Evolutionary conservation across 495 filamentous ascomycete species (phyloP).

Genomic region (Penicillium atrosanguineum): DNA sequence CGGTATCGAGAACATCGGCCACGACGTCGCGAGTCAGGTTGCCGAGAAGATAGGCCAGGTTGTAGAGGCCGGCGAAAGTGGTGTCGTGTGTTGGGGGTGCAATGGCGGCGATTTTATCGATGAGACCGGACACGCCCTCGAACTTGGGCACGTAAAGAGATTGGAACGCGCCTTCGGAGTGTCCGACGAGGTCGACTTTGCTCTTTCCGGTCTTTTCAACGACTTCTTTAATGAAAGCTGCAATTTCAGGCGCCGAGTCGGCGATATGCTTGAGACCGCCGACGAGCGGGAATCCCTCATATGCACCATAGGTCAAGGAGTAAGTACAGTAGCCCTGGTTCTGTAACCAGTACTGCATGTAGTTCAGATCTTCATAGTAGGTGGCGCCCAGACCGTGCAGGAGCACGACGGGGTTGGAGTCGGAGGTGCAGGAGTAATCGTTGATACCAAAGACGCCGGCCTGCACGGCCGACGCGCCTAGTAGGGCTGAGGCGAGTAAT

Average conservation of each 20-base stretch:
- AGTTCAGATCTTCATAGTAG: slow-evolving; percentile 52
- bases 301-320: slow-evolving; percentile 50
- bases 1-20: slow-evolving; percentile 28
- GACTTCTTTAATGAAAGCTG: slow-evolving; percentile 46
- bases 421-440: slow-evolving; percentile 40
- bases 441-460: slow-evolving; percentile 27
- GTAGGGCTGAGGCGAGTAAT: slow-evolving; percentile 12
- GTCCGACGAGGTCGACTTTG: slow-evolving; percentile 52
- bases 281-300: slow-evolving; percentile 43
- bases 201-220: slow-evolving; percentile 36
- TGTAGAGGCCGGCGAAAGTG: slow-evolving; percentile 44
- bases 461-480: slow-evolving; percentile 16
- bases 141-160: slow-evolving; percentile 53
- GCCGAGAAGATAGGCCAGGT: slow-evolving; percentile 44
- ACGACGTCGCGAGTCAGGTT: slow-evolving; percentile 32
- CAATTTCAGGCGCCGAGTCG: slow-evolving; percentile 49
- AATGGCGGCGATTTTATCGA: slow-evolving; percentile 49
- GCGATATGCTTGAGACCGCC: slow-evolving; percentile 46
- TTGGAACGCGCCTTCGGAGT: slow-evolving; percentile 55
- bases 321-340: slow-evolving; percentile 51
- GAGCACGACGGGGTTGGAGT: slow-evolving; percentile 47
- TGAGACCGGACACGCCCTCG: slow-evolving; percentile 38
- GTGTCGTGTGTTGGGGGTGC: slow-evolving; percentile 53
- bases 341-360: slow-evolving; percentile 50
- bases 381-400: slow-evolving; percentile 54